Evolutionary conservation across 2,329 filamentous ascomycete species (phyloP).

Genomic region (Falciphora oryzae): DNA sequence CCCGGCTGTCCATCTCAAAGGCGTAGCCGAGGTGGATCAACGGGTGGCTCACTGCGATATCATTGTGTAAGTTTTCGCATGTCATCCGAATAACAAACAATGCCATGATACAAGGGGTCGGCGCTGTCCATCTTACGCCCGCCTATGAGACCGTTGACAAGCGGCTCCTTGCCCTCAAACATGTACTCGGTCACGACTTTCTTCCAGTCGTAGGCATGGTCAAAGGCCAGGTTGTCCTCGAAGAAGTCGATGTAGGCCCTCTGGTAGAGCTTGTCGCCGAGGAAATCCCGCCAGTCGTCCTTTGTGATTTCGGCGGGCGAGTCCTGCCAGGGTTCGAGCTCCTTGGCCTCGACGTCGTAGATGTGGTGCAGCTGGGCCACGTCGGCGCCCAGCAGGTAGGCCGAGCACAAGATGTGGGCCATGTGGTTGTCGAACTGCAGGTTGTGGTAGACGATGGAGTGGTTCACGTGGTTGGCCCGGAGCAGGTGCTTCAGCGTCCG

Average conservation of each 20-base stretch:
- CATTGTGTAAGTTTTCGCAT: neutral
- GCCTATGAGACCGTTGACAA: constrained; percentile 74
- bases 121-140: constrained; percentile 56
- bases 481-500: constrained; percentile 85
- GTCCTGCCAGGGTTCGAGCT: constrained; percentile 73
- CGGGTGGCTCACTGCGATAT: constrained; percentile 68
- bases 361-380: constrained; percentile 68
- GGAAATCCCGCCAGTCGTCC: constrained; percentile 79
- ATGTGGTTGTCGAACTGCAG: constrained; percentile 76
- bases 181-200: constrained; percentile 70
- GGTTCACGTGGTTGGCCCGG: constrained; percentile 85
- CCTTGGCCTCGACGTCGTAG: constrained; percentile 69
- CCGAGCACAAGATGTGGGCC: constrained; percentile 74
- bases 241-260: constrained; percentile 92
- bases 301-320: constrained; percentile 78
- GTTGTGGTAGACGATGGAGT: constrained; percentile 74
- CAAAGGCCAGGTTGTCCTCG: constrained; percentile 77
- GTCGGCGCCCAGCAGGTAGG: constrained; percentile 77
- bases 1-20: constrained; percentile 78
- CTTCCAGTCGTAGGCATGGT: constrained; percentile 77
- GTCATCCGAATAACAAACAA: neutral
- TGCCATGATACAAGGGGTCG: neutral
- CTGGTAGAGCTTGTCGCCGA: constrained; percentile 77
- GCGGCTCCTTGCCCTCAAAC: constrained; percentile 65
- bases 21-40: constrained; percentile 96